Base-by-base conservation (phyloP, 2,329 filamentous ascomycete genomes). In the Westerdykella ornata region DNA sequence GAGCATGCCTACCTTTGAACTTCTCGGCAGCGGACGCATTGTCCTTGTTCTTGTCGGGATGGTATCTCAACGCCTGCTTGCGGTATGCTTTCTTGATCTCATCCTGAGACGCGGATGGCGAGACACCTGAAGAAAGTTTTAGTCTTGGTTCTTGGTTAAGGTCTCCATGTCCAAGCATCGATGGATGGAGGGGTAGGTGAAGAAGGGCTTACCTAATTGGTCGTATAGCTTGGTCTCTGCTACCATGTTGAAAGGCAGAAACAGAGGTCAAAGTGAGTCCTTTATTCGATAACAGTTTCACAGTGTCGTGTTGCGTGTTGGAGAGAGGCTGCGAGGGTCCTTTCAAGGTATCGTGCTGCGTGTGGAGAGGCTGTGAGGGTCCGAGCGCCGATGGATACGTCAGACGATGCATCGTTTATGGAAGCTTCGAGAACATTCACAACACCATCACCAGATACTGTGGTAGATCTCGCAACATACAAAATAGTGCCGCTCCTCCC, bases 31-130 rank as follows among this genome's bases (percentile, higher is more conserved):
- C 87, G 39, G 80, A 72, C 20, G 88, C 81, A 56, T 90, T 88
- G 70, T 94, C 83, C 68, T 89, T 89, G 76, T 97, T 98, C 76
- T 97, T 98, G 74, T 98, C 92, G 5, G 92, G 92, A 63, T 98
- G 92, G 70, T 81, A 89, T 71, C 89, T 94, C 64, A 97, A 70
- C 41, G 90, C 90, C 42, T 82, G 78, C 75, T 95, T 95, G 49
- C 85, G 79, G 68, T 95, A 95, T 44, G 82, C 92, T 67, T 97
- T 98, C 68, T 96, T 97, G 66, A 98, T 94, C 52, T 97, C 90
- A 62, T 96, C 90, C 69, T 94, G 87, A 17, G 81, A 77, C 17
- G 89, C 88, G 46, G 81, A 78, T 29, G 90, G 79, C 66, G 86
- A 84, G 68, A 96, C 73, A 63, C 76, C 66, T 68, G 39, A 18